Base-by-base conservation (phyloP, 371 early-diverging fungal species). In the Lichtheimia hyalospora region DNA sequence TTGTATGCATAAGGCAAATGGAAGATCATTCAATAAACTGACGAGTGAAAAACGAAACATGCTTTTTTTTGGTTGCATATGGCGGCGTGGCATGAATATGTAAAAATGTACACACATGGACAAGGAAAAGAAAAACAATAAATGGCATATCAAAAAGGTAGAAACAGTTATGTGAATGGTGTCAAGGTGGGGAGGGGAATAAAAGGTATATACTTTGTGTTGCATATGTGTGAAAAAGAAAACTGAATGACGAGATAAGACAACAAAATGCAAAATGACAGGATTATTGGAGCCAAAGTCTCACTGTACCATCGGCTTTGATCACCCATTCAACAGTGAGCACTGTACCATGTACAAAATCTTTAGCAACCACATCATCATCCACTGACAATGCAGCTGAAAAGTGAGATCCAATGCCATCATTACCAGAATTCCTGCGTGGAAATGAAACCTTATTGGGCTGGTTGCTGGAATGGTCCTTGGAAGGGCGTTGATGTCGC, bases 241-340 rank as follows among this genome's bases (percentile, higher is more conserved):
- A 46, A 46, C 6, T 46, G 21, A 46, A 46, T 44, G 44, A 44
- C 15, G n/a, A 44, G 18, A 44, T 10, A 44, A n/a, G 44, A 18
- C 18, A 7, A 21, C n/a, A 46, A 46, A 5, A 46, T 46, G n/a
- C 16, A 16, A 5, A 10, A n/a, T 18, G 46, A n/a, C 21, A 46
- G 46, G 18, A 10, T 46, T 18, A n/a, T 16, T 18, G 46, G 21
- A 46, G n/a, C 46, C 46, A 46, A 16, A 46, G 46, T 8, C 46
- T 46, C 46, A 63, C 60, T 5, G 60, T 60, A 6, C 61, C 64
- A 53, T 57, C 43, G 10, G 68, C 57, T 28, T 54, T 66, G 54
- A 66, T 66, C 5, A 61, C 66, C 66, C 66, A 66, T 43, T 61
- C 52, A 15, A 61, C 66, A 10, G 53, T 21, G 0, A 41, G 44